These are phyloP conservation scores for Colletotrichum cereale DNA, from an alignment of 2,329 filamentous ascomycete genomes.

Conservation along the genomic window DNA sequence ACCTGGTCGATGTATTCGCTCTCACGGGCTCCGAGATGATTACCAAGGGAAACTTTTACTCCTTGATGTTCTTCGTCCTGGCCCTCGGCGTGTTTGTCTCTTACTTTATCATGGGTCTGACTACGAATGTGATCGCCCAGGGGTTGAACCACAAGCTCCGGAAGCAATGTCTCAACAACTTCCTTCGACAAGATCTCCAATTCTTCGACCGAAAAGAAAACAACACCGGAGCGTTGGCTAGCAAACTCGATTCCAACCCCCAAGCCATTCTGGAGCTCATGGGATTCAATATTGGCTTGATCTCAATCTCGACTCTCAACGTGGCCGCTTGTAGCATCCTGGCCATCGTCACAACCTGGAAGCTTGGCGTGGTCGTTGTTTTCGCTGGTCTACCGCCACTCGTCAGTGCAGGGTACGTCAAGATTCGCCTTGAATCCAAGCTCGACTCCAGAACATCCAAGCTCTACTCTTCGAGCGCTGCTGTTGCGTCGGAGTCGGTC, in stretches of 20 bases:
- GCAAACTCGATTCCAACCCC: conserved; percentile 53
- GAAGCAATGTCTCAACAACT: conserved; percentile 47
- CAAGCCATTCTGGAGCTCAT: conserved; percentile 57
- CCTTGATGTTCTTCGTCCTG: conserved; percentile 67
- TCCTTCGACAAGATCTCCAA: conserved; percentile 56
- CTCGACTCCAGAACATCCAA: conserved; percentile 54
- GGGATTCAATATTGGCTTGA: conserved; percentile 56
- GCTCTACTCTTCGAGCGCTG: conserved; percentile 52
- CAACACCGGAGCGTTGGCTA: conserved; percentile 53
- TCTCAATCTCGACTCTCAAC: conserved; percentile 54
- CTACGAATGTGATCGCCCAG: conserved; percentile 51
- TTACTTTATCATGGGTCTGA: conserved; percentile 56
- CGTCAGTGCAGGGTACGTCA: conserved; percentile 53
- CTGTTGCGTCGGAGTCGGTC: conserved; percentile 58
- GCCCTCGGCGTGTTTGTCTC: conserved; percentile 58
- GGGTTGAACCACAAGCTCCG: conserved; percentile 46
- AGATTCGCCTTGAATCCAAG: conserved; percentile 55
- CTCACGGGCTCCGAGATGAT: conserved; percentile 49
- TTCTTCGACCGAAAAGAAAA: conserved; percentile 59
- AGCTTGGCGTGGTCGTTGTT: conserved; percentile 62
- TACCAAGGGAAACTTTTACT: conserved; percentile 63
- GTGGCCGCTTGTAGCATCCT: conserved; percentile 55
- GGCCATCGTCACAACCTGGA: conserved; percentile 60
- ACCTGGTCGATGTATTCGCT: conserved; percentile 57
- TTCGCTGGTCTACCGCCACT: conserved; percentile 55